Conservation (phyloP, 306 rosid species). For the Corylus heterophylla region DNA sequence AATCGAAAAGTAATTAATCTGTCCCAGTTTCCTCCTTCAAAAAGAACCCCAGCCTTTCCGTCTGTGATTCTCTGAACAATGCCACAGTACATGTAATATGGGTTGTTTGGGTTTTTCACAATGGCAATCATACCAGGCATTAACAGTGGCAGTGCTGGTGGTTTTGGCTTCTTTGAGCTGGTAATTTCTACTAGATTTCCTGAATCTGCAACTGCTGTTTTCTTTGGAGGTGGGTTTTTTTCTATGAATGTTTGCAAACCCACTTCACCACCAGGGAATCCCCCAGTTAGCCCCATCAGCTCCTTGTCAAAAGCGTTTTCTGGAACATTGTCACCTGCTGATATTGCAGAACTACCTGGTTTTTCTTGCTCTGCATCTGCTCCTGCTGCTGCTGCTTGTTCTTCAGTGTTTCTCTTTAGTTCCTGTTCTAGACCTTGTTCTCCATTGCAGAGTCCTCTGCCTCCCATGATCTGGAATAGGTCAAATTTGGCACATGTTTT, state of each 20-base stretch:
- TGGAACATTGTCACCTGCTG: slow-evolving; percentile 23
- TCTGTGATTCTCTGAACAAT: slow-evolving; percentile 74
- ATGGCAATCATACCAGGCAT: slow-evolving; percentile 79
- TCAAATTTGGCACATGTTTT: slow-evolving; percentile 65
- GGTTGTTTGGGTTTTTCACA: slow-evolving; percentile 60
- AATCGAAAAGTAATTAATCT: slow-evolving; percentile 70
- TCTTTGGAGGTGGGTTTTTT: slow-evolving; percentile 75
- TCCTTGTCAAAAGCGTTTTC: slow-evolving; percentile 84
- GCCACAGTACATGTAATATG: slow-evolving; percentile 77
- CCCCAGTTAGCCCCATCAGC: slow-evolving; percentile 90
- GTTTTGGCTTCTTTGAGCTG: slow-evolving; percentile 49
- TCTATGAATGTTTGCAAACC: slow-evolving; percentile 70
- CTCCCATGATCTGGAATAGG: slow-evolving; percentile 67
- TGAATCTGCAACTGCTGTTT: slow-evolving; percentile 28
- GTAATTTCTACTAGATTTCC: slow-evolving; percentile 8
- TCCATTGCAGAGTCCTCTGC: slow-evolving; percentile 89
- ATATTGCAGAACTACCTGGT: background rate
- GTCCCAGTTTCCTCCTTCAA: slow-evolving; percentile 82
- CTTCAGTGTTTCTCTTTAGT: slow-evolving; percentile 43
- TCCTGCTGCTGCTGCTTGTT: slow-evolving; percentile 13
- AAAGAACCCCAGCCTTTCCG: slow-evolving; percentile 70
- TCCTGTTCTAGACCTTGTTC: slow-evolving; percentile 67
- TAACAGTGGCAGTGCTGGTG: slow-evolving; percentile 65
- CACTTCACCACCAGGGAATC: slow-evolving; percentile 94
- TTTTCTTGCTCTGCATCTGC: slow-evolving; percentile 28